phyloP scores from a whole-genome alignment of 768 basidiomycete genomes.

The Naematelia encephala region DNA sequence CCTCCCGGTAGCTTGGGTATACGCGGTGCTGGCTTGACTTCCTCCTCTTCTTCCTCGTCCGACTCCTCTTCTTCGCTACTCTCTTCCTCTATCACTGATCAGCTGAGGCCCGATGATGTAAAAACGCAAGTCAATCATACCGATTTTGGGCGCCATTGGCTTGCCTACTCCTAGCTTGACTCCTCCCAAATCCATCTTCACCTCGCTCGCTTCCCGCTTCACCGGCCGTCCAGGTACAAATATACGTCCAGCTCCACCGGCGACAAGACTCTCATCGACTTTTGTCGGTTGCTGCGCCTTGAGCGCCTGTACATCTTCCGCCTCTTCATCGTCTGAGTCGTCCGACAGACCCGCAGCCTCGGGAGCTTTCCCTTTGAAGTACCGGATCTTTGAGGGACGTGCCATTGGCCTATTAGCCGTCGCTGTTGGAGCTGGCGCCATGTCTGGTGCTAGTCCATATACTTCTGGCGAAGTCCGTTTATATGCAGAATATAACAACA shows the following conservation, averaged over 20 bases:
- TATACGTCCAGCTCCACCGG: conserved; percentile 47
- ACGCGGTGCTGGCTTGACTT: conserved; percentile 13
- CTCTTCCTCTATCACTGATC: conserved; percentile 10
- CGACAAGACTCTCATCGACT: conserved; percentile 32
- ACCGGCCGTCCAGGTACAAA: conserved; percentile 12
- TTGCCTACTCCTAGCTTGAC: conserved; percentile 41
- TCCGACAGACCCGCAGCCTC: conserved; percentile 30
- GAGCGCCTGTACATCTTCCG: conserved; percentile 1
- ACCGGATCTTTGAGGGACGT: conserved; percentile 36
- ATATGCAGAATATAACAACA: not conserved
- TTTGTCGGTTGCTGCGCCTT: conserved; percentile 5
- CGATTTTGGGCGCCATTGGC: conserved; percentile 11
- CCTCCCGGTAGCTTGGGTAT: conserved; percentile 19
- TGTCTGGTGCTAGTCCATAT: not conserved
- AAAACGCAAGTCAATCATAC: conserved; percentile 8
- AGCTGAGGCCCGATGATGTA: not conserved
- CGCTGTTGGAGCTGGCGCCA: conserved; percentile 7
- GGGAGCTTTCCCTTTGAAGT: conserved; percentile 43
- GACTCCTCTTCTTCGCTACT: conserved; percentile 39
- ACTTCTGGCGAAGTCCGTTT: no score
- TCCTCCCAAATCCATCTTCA: conserved; percentile 43
- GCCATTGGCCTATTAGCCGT: conserved; percentile 15
- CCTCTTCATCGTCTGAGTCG: conserved; percentile 34
- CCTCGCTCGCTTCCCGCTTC: conserved; percentile 9
- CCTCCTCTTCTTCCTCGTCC: conserved; percentile 42